Conservation (phyloP, 306 rosid species). For the Sesbania bispinosa region DNA sequence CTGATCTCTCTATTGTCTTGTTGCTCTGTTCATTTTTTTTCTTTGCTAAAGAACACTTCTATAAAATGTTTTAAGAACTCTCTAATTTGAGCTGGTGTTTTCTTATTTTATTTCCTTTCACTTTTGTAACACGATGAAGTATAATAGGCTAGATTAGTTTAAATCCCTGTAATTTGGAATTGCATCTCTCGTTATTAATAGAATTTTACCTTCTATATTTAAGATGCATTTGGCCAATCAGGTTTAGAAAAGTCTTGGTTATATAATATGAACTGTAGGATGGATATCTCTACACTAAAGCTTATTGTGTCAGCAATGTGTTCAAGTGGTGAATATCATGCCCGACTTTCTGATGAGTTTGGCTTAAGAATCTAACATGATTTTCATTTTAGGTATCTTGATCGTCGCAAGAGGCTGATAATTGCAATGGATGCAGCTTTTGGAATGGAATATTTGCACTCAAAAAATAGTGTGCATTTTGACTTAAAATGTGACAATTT, state of each 20-base stretch:
- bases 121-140: background rate
- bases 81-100: background rate
- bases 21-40: background rate
- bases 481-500: constrained; percentile 93
- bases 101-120: no score
- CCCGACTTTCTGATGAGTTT: constrained; percentile 7
- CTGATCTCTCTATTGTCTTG: no score
- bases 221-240: background rate
- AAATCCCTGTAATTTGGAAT: background rate
- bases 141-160: background rate
- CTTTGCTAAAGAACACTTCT: background rate
- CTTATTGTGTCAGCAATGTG: background rate
- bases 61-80: background rate
- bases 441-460: constrained; percentile 94
- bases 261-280: no score
- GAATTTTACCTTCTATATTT: background rate
- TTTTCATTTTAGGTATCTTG: constrained; percentile 56
- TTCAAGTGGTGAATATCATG: background rate
- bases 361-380: background rate
- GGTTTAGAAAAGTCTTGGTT: constrained; percentile 1
- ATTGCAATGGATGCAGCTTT: constrained; percentile 97
- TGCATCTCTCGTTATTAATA: background rate
- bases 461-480: constrained; percentile 85
- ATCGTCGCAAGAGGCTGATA: constrained; percentile 80
- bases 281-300: no score